Conservation (phyloP, 306 rosid genomes). For the Medicago lupulina region DNA sequence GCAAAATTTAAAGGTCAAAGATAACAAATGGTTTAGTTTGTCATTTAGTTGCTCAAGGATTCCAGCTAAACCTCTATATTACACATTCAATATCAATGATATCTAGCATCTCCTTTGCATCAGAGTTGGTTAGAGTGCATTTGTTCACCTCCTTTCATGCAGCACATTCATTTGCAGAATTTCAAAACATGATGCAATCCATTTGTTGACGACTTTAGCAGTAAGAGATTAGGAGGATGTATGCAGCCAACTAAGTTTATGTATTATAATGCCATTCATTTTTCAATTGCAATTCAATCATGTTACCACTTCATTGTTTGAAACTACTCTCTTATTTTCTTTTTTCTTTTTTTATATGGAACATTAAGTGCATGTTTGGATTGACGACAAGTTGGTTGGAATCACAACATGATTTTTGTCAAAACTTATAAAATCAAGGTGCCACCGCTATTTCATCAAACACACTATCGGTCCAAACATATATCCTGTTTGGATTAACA, state of each 20-base stretch:
- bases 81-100: neutral
- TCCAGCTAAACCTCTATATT: neutral
- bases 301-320: neutral
- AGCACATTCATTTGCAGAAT: slow-evolving; percentile 38
- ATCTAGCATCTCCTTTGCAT: too few relatives aligned
- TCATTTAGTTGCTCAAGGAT: neutral
- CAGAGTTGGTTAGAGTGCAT: neutral
- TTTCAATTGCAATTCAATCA: neutral
- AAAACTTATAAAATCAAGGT: too few relatives aligned
- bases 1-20: neutral
- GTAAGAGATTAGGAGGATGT: neutral
- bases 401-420: too few relatives aligned
- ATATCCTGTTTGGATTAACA: too few relatives aligned
- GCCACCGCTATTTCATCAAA: too few relatives aligned
- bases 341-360: too few relatives aligned
- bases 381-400: neutral
- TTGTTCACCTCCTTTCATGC: neutral
- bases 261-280: neutral
- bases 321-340: too few relatives aligned
- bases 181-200: slow-evolving; percentile 40
- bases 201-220: slow-evolving; percentile 30
- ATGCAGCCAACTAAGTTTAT: slow-evolving; percentile 8
- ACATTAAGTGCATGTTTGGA: too few relatives aligned
- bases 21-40: neutral
- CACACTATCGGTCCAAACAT: too few relatives aligned